These are phyloP conservation scores for Eragrostis tef DNA, from an alignment of 202 grass and related monocot genomes.

Conservation along the genomic window DNA sequence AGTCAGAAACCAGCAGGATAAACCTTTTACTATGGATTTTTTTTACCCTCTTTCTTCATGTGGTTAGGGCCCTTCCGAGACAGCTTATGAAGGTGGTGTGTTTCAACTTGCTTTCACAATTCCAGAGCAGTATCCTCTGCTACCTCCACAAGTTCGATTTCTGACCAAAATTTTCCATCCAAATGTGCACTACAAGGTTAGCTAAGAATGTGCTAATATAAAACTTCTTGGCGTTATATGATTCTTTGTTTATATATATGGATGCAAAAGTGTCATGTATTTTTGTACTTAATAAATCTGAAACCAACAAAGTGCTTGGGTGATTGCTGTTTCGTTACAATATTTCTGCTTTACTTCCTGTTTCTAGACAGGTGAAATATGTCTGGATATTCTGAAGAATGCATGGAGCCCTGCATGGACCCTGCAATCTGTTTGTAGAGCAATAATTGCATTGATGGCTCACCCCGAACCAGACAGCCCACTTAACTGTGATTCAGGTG, in stretches of 20 bases:
- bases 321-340: constrained; percentile 17
- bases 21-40: too few species aligned
- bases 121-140: constrained; percentile 94
- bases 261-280: background rate
- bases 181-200: constrained; percentile 99
- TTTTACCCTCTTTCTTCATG: constrained; percentile 29
- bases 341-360: constrained; percentile 8
- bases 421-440: constrained; percentile 99
- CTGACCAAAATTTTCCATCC: constrained; percentile 99
- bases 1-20: background rate
- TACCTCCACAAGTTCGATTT: constrained; percentile 98
- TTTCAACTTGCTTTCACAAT: constrained; percentile 89
- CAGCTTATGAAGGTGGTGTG: constrained; percentile 86
- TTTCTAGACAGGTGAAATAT: constrained; percentile 92
- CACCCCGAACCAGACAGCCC: constrained; percentile 98
- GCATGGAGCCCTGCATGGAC: constrained; percentile 99
- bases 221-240: background rate
- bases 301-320: background rate
- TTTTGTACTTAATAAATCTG: background rate
- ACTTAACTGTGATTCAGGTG: constrained; percentile 97
- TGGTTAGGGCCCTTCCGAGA: constrained; percentile 85
- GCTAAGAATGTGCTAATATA: background rate
- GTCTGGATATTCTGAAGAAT: constrained; percentile 99
- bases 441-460: constrained; percentile 97
- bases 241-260: too few species aligned